Percentiles rank a stretch among this genome's conserved stretches.
phyloP scores from a whole-genome alignment of 2,329 filamentous ascomycete genomes.

The Tolypocladium album region DNA sequence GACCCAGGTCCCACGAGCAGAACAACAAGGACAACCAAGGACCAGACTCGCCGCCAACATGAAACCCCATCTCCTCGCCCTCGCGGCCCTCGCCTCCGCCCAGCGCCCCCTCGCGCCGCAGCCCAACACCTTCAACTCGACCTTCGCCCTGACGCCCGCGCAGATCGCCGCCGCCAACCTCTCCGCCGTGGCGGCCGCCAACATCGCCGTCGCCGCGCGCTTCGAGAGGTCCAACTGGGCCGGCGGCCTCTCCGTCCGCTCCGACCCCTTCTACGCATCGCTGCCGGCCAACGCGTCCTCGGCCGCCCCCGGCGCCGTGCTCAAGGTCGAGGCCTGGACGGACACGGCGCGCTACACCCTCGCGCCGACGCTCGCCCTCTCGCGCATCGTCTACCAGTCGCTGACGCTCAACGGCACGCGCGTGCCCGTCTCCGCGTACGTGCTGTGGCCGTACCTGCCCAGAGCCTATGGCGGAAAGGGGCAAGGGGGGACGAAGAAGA shows the following conservation, averaged over 20 bases:
- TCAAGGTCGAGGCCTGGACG: slow-evolving; percentile 28
- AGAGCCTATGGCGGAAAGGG: background rate
- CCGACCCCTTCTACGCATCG: slow-evolving; percentile 28
- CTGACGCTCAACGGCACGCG: slow-evolving; percentile 30
- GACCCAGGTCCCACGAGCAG: too few relatives aligned
- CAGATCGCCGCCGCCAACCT: slow-evolving; percentile 14
- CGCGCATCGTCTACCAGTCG: slow-evolving; percentile 36
- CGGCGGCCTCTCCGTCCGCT: slow-evolving; percentile 17
- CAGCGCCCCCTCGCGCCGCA: slow-evolving; percentile 2
- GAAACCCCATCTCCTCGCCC: background rate
- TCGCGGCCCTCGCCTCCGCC: background rate
- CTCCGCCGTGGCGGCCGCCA: slow-evolving; percentile 5
- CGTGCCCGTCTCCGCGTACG: slow-evolving; percentile 35
- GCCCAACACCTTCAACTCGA: slow-evolving; percentile 16
- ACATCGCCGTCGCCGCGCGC: slow-evolving; percentile 12
- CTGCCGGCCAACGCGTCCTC: slow-evolving; percentile 11
- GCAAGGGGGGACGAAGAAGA: too few relatives aligned
- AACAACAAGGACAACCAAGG: too few relatives aligned
- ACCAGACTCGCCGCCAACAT: background rate
- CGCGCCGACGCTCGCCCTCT: slow-evolving; percentile 30
- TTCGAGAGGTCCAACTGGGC: slow-evolving; percentile 21
- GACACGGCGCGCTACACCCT: slow-evolving; percentile 26
- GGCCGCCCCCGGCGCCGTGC: slow-evolving; percentile 21
- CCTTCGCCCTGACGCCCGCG: slow-evolving; percentile 12
- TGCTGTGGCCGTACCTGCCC: slow-evolving; percentile 34